These are phyloP conservation scores for Nicotiana knightiana DNA, from an alignment of 257 asterid genomes.

Conservation along the genomic window DNA sequence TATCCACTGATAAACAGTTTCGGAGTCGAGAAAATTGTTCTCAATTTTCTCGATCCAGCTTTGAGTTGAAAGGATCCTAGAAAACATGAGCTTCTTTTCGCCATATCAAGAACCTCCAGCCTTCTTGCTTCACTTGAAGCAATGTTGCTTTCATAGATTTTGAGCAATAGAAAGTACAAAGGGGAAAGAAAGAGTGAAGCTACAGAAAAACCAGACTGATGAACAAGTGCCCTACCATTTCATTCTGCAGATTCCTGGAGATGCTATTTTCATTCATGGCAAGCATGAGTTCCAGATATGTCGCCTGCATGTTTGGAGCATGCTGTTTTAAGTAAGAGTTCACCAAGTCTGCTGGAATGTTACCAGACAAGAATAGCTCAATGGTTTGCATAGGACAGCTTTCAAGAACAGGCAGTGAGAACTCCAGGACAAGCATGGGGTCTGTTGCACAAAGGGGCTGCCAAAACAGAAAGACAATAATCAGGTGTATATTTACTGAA, in stretches of 20 bases:
- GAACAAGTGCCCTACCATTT: conserved; percentile 61
- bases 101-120: neutral
- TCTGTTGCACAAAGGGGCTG: conserved; percentile 93
- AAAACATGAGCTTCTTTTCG: neutral
- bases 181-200: conserved; percentile 5
- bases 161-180: neutral
- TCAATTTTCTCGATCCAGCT: neutral
- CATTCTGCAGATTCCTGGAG: conserved; percentile 92
- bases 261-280: conserved; percentile 79
- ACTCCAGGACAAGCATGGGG: conserved; percentile 95
- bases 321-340: conserved; percentile 90
- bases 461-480: conserved; percentile 14
- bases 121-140: neutral
- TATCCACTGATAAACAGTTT: neutral
- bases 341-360: conserved; percentile 91
- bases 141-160: neutral
- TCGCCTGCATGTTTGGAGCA: conserved; percentile 91
- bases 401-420: conserved; percentile 88
- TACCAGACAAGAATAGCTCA: conserved; percentile 92
- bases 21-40: neutral
- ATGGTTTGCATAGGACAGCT: conserved; percentile 90
- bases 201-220: conserved; percentile 14
- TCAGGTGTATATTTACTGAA: neutral
- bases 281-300: conserved; percentile 91
- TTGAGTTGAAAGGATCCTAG: neutral